These are phyloP conservation scores for Actinidia arguta DNA, from an alignment of 179 eudicot species.

Conservation along the genomic window DNA sequence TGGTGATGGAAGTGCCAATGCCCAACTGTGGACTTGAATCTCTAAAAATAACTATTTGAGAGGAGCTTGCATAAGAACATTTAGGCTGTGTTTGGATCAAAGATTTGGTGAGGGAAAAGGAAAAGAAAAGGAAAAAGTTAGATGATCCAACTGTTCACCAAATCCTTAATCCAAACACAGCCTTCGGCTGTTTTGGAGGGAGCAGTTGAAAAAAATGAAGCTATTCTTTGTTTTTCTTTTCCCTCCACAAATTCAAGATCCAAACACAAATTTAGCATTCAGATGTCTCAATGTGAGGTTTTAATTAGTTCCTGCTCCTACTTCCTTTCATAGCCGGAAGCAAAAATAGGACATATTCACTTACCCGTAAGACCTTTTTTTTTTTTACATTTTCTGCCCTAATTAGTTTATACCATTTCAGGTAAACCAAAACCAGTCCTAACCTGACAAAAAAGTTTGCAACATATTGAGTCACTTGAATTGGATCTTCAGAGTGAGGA, in stretches of 20 bases:
- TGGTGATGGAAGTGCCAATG: not conserved
- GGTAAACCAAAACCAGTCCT: constrained; percentile 15
- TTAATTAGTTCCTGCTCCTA: not conserved
- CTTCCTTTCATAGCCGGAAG: not conserved
- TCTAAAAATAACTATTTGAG: not conserved
- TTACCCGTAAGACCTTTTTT: not conserved
- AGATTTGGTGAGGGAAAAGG: too few relatives aligned
- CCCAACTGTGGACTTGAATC: not conserved
- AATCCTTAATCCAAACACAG: too few relatives aligned
- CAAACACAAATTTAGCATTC: too few relatives aligned
- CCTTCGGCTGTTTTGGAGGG: too few relatives aligned
- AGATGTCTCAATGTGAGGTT: not conserved
- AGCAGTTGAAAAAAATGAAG: too few relatives aligned
- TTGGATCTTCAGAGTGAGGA: constrained; percentile 92
- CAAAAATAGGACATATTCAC: not conserved
- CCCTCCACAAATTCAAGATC: too few relatives aligned
- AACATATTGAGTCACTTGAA: constrained; percentile 87
- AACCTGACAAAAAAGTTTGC: constrained; percentile 85
- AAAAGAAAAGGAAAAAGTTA: too few relatives aligned
- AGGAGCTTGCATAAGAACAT: not conserved
- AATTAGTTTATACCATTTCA: not conserved
- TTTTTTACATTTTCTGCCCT: not conserved
- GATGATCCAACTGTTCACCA: too few relatives aligned
- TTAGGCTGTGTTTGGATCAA: too few relatives aligned
- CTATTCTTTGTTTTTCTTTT: too few relatives aligned